Evolutionary conservation across 768 basidiomycete species (phyloP).

Genomic region (Dentipellis sp.): DNA sequence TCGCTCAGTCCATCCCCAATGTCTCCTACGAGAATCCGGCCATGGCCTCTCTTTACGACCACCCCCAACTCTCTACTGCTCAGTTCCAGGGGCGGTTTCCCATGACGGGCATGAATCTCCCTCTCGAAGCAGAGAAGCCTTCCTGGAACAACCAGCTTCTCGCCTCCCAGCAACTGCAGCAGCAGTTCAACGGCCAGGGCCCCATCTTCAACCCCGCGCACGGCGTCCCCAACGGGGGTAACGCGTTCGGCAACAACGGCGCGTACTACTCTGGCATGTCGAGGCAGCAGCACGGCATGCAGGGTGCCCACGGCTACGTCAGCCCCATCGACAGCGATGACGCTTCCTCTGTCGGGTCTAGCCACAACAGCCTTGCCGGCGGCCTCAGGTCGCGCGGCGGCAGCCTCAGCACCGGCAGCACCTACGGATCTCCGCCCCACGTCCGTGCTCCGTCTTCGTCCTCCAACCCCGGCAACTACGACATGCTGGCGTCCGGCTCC

Average conservation of each 20-base stretch:
- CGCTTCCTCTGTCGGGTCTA: conserved; percentile 28
- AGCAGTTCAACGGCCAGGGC: conserved; percentile 7
- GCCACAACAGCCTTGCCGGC: conserved; percentile 11
- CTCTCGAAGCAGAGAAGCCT: conserved; percentile 19
- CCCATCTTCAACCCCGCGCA: conserved; percentile 10
- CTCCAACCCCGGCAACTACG: conserved; percentile 24
- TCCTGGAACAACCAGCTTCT: conserved; percentile 20
- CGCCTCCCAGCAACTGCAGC: conserved; percentile 10
- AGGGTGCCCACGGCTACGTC: conserved; percentile 19
- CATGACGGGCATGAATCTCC: conserved; percentile 12
- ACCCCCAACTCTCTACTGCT: conserved; percentile 19
- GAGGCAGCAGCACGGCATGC: conserved; percentile 20
- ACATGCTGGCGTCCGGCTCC: conserved; percentile 19
- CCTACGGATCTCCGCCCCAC: conserved; percentile 23
- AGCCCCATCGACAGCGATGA: conserved; percentile 30
- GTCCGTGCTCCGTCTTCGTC: conserved; percentile 13
- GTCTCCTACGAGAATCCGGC: conserved; percentile 47
- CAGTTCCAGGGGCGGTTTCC: conserved; percentile 21
- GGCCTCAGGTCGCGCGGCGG: conserved; percentile 25
- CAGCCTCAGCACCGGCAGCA: conserved; percentile 26
- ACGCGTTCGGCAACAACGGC: conserved; percentile 15
- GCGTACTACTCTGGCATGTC: conserved; percentile 18
- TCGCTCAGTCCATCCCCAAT: conserved; percentile 32
- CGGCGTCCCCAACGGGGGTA: conserved; percentile 8
- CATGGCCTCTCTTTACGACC: conserved; percentile 35